Base-by-base conservation (phyloP, 495 filamentous ascomycete genomes). In the Talaromyces thailandensis region DNA sequence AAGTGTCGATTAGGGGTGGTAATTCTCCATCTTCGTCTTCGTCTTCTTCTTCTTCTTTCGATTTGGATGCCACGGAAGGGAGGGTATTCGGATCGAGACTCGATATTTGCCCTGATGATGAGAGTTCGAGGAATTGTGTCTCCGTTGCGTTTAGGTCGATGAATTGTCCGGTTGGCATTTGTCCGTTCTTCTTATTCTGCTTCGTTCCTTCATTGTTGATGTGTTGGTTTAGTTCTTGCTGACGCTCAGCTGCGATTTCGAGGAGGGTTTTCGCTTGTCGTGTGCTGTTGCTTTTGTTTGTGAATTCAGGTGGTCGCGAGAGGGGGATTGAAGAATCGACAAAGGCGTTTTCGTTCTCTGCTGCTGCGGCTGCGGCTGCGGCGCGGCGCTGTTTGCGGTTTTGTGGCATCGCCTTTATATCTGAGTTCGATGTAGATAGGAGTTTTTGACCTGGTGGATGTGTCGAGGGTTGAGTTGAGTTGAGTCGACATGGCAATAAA, bases 321-420 rank as follows among this genome's bases (percentile, higher is more conserved):
- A 79, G 72, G 7, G 78, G 70, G 50, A 81, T 74, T 3, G 71
- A 68, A 21, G 64, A 62, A 2, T 65, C 61, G 32, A 63, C 63
- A 45, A 69, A 67, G 62, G 23, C 37, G 70, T 59, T 43, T 45
- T 55, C 31, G 18, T 32, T 62, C 6, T 62, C 45, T 25, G 66
- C 52, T 11, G 65, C 43, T 14, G 69, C 63, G 0, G 70, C 65
- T 31, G 48, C 53, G 1, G 63, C 63, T 26, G 75, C 74, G 62
- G 77, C 73, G 58, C 79, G 79, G 61, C 79, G 74, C 65, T 82
- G 74, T 70, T 80, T 81, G 64, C 80, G 73, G 62, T 82, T 82
- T 21, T 61, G 45, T 2, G 51, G 51, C 51, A 55, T 55, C 21
- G n/a, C 4, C 7, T 21, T 6, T 18, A 48, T 23, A 2, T 21